phyloP scores from a whole-genome alignment of 768 basidiomycete species.

The Trametes gibbosa region DNA sequence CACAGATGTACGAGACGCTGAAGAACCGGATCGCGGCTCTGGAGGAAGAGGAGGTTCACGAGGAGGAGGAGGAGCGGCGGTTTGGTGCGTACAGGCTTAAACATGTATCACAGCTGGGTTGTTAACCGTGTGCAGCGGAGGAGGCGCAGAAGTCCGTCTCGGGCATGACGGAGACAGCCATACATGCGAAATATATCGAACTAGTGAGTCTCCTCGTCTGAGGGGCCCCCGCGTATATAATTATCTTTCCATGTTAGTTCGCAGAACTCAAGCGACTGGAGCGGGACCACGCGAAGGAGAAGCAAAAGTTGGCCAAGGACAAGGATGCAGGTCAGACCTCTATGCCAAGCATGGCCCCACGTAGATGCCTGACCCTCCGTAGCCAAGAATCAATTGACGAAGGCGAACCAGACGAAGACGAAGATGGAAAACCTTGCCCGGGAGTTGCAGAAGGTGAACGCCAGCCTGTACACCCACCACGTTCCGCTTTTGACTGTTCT shows the following conservation, averaged over 20 bases:
- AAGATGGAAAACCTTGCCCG: slow-evolving; percentile 90
- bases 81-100: slow-evolving; percentile 54
- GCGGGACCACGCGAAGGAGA: slow-evolving; percentile 88
- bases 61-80: slow-evolving; percentile 81
- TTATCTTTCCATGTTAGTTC: slow-evolving; percentile 48
- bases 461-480: background rate
- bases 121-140: slow-evolving; percentile 52
- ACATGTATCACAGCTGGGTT: slow-evolving; percentile 20
- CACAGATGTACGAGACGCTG: slow-evolving; percentile 83
- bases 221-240: slow-evolving; percentile 1
- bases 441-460: slow-evolving; percentile 78
- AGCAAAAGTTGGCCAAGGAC: slow-evolving; percentile 87
- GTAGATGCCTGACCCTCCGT: background rate
- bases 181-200: slow-evolving; percentile 87
- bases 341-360: background rate
- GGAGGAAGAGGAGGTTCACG: slow-evolving; percentile 83
- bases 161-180: slow-evolving; percentile 77
- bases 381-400: slow-evolving; percentile 82
- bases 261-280: slow-evolving; percentile 85
- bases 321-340: slow-evolving; percentile 72
- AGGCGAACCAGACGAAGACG: slow-evolving; percentile 83
- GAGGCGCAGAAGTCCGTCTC: slow-evolving; percentile 85
- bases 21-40: slow-evolving; percentile 87
- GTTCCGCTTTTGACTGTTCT: slow-evolving; percentile 18
- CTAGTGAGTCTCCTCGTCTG: slow-evolving; percentile 50